Evolutionary conservation across 163 green algal genomes (phyloP), one percentile per base, ranked within the genome.

Genomic region (Chlamydomonas reinhardtii): DNA sequence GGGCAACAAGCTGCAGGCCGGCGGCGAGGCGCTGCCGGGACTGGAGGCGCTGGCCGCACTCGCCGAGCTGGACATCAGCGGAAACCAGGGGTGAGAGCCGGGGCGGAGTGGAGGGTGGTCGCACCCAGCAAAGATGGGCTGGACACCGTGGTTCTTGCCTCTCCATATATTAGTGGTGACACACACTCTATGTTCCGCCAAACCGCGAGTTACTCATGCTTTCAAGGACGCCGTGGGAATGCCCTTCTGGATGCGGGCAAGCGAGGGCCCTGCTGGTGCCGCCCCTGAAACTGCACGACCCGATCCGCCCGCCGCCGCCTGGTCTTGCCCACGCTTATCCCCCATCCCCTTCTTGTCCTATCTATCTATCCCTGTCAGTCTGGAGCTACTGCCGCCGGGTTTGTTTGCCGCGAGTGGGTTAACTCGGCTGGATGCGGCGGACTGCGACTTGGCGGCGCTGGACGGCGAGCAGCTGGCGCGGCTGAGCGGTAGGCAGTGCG

Each of bases 1-100:
- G 56, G 61, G 66, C 69, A 89, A 89, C 69, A 73, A 84, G 34
- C 66, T 89, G 29, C 48, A 56, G 48, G 48, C 48, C 12, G 37
- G 22, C 16, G 34, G 17, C 12, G 77, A 43, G 31, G 31, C 17
- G 25, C 61, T 39, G 64, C 17, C 34, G 15, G 37, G 22, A 12
- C 27, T n/a, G 25, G 77, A 62, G 66, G 31, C 17, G 25, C 61
- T 39, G 64, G 17, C 34, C 37, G 62, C 19, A 22, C 66, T 84
- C n/a, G 65, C 24, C 3, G 65, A 27, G 14, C 39, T 84, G 73
- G 16, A 16, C 29, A 9, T 4, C 69, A 80, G 69, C 9, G 5
- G 15, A 70, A 73, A 9, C 70, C 79, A 15, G 70, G 79, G 22
- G 4, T 77, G 27, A 62, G 68, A 52, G 52, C 74, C 16, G 6